Evolutionary conservation across 768 basidiomycete species (phyloP).

Genomic region (Lactarius vividus): DNA sequence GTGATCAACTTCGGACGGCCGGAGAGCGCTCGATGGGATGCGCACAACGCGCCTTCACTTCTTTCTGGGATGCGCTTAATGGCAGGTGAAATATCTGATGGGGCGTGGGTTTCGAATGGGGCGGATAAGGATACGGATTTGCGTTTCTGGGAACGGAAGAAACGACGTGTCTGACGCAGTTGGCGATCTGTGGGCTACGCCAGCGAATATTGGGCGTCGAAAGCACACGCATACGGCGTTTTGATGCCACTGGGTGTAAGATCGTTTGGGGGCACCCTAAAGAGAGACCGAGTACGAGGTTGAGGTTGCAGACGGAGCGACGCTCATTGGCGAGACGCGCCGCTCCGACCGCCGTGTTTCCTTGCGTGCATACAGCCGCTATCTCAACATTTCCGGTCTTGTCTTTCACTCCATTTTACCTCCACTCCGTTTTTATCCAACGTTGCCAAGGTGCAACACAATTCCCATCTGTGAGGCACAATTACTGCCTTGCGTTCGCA

Average conservation of each 20-base stretch:
- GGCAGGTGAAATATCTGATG: slow-evolving; percentile 44
- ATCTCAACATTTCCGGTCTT: no score
- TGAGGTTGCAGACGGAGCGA: no score
- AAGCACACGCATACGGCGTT: slow-evolving; percentile 4
- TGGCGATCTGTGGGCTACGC: neutral
- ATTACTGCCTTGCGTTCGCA: no score
- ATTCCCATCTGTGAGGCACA: no score
- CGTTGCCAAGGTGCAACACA: no score
- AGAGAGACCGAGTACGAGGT: no score
- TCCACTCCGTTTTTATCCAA: no score
- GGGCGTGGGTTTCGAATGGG: slow-evolving; percentile 36
- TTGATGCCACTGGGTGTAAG: neutral
- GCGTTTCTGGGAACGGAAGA: slow-evolving; percentile 28
- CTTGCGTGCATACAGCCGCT: no score
- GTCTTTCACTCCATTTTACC: no score
- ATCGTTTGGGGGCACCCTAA: no score
- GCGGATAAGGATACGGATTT: slow-evolving; percentile 38
- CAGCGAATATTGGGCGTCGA: neutral
- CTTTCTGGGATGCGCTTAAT: slow-evolving; percentile 33
- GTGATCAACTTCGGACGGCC: slow-evolving; percentile 8
- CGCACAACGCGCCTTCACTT: slow-evolving; percentile 42
- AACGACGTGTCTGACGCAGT: neutral
- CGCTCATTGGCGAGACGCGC: no score
- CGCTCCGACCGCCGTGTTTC: no score
- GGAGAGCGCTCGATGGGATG: slow-evolving; percentile 22